phyloP scores from a whole-genome alignment of 305 asterid genomes.

The Fraxinus albicans region DNA sequence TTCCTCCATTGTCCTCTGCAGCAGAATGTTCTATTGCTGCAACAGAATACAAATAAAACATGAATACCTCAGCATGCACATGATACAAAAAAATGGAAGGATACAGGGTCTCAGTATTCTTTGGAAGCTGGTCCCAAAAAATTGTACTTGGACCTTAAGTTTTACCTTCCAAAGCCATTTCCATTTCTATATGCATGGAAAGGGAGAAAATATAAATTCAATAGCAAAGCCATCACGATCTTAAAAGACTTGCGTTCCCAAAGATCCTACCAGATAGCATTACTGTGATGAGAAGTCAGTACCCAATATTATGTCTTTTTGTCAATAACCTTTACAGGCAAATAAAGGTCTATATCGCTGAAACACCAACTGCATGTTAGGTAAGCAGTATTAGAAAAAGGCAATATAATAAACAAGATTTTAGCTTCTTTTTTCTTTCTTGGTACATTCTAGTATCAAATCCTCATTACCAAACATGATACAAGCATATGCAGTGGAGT shows the following conservation, averaged over 20 bases:
- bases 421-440: background rate
- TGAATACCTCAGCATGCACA: background rate
- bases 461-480: background rate
- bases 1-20: conserved; percentile 71
- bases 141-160: background rate
- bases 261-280: background rate
- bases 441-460: background rate
- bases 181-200: background rate
- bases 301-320: background rate
- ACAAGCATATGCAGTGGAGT: background rate
- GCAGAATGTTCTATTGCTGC: conserved; percentile 49
- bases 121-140: background rate
- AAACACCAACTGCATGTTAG: background rate
- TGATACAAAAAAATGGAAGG: conserved; percentile 12
- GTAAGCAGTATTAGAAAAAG: background rate
- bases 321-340: background rate
- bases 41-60: conserved; percentile 2
- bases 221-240: background rate
- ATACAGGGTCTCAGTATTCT: background rate
- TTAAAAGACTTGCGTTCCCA: background rate
- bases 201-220: background rate
- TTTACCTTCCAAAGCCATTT: background rate
- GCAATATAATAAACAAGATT: background rate
- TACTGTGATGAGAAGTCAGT: background rate
- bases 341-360: background rate